Conservation (phyloP, 495 filamentous ascomycete genomes). For the Aspergillus steynii region DNA sequence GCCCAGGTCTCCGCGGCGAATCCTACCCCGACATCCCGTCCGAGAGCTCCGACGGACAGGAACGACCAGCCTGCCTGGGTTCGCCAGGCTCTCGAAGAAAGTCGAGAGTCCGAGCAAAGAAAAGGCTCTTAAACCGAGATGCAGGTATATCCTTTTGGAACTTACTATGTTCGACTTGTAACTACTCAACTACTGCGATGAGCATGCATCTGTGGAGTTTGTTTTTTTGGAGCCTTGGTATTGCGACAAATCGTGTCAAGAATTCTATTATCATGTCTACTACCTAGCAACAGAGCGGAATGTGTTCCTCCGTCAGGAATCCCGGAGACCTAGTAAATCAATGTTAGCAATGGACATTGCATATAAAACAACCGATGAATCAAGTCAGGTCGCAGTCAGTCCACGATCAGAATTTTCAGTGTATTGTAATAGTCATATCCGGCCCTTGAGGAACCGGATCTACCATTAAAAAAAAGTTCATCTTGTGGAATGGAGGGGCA, state of each 20-base stretch:
- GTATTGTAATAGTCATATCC: constrained; percentile 46
- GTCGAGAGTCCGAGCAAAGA: constrained; percentile 10
- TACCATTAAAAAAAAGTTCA: constrained; percentile 43
- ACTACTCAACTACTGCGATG: neutral
- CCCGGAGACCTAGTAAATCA: neutral
- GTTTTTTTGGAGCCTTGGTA: neutral
- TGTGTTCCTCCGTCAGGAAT: neutral
- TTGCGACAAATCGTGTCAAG: neutral
- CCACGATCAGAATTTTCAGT: constrained; percentile 50
- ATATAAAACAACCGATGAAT: neutral
- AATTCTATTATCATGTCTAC: neutral
- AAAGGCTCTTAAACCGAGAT: neutral
- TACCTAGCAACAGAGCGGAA: neutral
- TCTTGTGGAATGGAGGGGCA: constrained; percentile 33
- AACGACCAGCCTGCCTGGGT: constrained; percentile 35
- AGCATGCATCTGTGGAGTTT: neutral
- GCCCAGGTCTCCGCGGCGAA: constrained; percentile 18
- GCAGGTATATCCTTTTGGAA: neutral
- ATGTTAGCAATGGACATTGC: neutral
- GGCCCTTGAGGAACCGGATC: constrained; percentile 32
- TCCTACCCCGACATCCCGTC: constrained; percentile 5
- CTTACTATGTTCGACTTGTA: neutral
- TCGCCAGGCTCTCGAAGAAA: constrained; percentile 40
- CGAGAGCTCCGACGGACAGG: constrained; percentile 10
- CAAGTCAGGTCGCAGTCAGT: constrained; percentile 12